These are phyloP conservation scores for Cladobotryum mycophilum DNA, from an alignment of 2,329 filamentous ascomycete genomes.

Conservation along the genomic window DNA sequence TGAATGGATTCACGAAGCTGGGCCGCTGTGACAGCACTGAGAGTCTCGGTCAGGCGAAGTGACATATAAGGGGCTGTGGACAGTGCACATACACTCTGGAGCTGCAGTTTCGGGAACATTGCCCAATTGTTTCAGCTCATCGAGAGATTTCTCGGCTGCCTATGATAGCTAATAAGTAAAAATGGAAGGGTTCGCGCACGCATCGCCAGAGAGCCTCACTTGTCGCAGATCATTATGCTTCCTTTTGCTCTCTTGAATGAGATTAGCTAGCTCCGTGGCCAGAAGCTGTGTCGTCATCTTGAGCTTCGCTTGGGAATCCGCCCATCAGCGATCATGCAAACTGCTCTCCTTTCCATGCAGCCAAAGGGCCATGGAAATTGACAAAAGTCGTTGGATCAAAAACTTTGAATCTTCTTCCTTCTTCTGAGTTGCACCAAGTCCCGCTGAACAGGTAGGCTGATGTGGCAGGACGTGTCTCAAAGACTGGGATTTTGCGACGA, in stretches of 20 bases:
- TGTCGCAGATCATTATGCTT: slow-evolving; percentile 87
- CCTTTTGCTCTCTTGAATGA: slow-evolving; percentile 92
- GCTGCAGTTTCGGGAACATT: slow-evolving; percentile 32
- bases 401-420: too few species aligned
- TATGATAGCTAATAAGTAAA: slow-evolving; percentile 28
- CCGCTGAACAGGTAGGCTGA: too few species aligned
- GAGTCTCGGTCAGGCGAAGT: slow-evolving; percentile 17
- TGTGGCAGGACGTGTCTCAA: too few species aligned
- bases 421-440: too few species aligned
- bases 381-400: neutral
- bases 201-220: slow-evolving; percentile 39
- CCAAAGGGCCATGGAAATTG: slow-evolving; percentile 1
- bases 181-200: neutral
- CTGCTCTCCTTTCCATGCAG: slow-evolving; percentile 22
- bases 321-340: slow-evolving; percentile 20
- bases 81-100: slow-evolving; percentile 27
- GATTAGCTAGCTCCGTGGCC: slow-evolving; percentile 77
- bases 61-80: slow-evolving; percentile 6
- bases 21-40: slow-evolving; percentile 75
- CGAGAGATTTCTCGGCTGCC: slow-evolving; percentile 90
- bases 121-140: slow-evolving; percentile 64
- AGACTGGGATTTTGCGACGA: too few species aligned
- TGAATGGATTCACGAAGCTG: slow-evolving; percentile 86
- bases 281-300: slow-evolving; percentile 89
- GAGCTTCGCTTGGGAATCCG: slow-evolving; percentile 18